A percentile compares a stretch with the other conserved stretches of the same genome.
Conservation (phyloP, 495 filamentous ascomycete genomes). For the Lepidopterella palustris region DNA sequence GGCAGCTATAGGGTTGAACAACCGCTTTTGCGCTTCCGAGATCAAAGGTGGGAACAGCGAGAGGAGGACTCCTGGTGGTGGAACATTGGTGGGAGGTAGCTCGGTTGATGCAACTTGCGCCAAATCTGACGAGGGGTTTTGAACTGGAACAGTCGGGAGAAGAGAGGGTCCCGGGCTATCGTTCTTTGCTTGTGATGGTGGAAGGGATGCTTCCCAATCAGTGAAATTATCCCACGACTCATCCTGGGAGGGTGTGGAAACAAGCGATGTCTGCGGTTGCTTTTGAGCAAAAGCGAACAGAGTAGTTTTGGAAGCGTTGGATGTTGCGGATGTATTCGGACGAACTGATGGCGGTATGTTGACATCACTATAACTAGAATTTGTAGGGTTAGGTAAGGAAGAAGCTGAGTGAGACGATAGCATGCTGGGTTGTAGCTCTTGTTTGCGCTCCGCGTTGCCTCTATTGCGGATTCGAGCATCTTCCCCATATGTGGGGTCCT, state of each 20-base stretch:
- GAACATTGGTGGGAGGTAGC: slow-evolving; percentile 75
- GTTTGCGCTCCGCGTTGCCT: neutral
- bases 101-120: slow-evolving; percentile 21
- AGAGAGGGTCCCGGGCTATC: neutral
- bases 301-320: slow-evolving; percentile 5
- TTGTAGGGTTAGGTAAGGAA: neutral
- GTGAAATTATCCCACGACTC: slow-evolving; percentile 37
- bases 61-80: slow-evolving; percentile 77
- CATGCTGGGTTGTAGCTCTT: neutral
- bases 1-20: slow-evolving; percentile 33
- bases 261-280: neutral
- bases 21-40: slow-evolving; percentile 39
- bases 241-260: slow-evolving; percentile 2
- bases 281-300: neutral
- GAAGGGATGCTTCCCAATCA: slow-evolving; percentile 25
- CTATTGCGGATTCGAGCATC: neutral
- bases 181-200: slow-evolving; percentile 2
- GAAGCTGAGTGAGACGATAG: neutral
- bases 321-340: neutral
- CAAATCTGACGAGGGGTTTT: slow-evolving; percentile 1
- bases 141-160: neutral
- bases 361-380: neutral
- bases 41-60: slow-evolving; percentile 63
- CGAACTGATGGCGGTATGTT: neutral
- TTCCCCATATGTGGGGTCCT: slow-evolving; percentile 2